phyloP scores from a whole-genome alignment of 1,284 basidiomycete species.

The Wallemia hederae region DNA sequence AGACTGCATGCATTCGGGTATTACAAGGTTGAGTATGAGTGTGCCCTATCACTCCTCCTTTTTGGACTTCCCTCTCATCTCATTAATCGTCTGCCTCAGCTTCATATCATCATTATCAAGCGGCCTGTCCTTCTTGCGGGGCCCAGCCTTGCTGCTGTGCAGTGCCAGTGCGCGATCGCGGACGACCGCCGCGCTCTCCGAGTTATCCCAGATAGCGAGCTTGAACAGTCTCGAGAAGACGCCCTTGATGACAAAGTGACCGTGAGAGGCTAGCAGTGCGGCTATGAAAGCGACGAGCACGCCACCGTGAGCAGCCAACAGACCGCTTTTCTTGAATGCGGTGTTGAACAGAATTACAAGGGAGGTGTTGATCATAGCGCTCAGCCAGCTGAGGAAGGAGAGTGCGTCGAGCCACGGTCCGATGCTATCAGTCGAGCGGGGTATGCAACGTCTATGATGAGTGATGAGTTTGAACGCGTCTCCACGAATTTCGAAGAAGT shows the following conservation, averaged over 20 bases:
- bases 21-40: no score
- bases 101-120: no score
- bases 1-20: no score
- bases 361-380: slow-evolving; percentile 52
- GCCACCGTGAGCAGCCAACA: background rate
- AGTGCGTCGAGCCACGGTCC: slow-evolving; percentile 80
- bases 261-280: slow-evolving; percentile 1
- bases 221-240: background rate
- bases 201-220: background rate
- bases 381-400: slow-evolving; percentile 56
- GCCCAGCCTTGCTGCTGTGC: background rate
- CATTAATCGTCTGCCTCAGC: no score
- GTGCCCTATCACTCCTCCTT: no score
- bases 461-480: slow-evolving; percentile 86
- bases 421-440: slow-evolving; percentile 58
- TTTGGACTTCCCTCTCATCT: no score
- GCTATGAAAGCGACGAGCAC: slow-evolving; percentile 1
- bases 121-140: no score
- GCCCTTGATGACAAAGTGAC: background rate
- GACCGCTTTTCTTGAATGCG: slow-evolving; percentile 1
- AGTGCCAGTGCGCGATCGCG: background rate
- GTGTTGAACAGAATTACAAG: slow-evolving; percentile 55
- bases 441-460: slow-evolving; percentile 58
- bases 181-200: background rate
- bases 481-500: slow-evolving; percentile 65